Evolutionary conservation across 2,329 filamentous ascomycete species (phyloP), one percentile per base, ranked within the genome.

Genomic region (Monosporascus sp.): DNA sequence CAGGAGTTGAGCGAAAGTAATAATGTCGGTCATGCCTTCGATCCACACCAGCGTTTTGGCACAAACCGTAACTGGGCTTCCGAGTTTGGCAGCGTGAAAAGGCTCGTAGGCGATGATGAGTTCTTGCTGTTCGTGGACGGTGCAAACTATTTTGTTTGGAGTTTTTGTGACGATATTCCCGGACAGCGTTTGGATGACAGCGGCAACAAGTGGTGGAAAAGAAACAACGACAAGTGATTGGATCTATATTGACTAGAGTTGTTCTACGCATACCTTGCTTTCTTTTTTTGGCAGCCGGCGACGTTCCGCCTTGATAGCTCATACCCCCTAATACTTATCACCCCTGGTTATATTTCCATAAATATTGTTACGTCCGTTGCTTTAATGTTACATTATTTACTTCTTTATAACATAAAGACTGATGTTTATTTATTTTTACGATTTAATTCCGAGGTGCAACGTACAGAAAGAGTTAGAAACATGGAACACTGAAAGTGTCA

Each of bases 371-470:
- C 2, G 26, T 0, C 8, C 7, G 2, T 2, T 27, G 7, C 26
- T 27, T 2, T 3, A 27, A 27, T 27, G 7, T 27, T 27, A 27
- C 3, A 2, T 8, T 27, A 8, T 27, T 8, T 8, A 3, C 26
- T 27, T 1, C 2, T 3, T 7, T 0, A 27, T 27, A 2, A 8
- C 2, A 2, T 2, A 5, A 27, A 8, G 7, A 2, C 26, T 7
- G 7, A 2, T 8, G 26, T 27, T 27, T 8, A 27, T 8, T 2
- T 27, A 27, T 8, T 8, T 2, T 26, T 26, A 27, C 7, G 7
- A 8, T 27, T 27, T 3, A 27, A 2, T 27, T 27, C 7, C 7
- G 2, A 2, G 26, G 26, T 2, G 8, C 2, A 26, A 26, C 24
- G 24, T 5, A 24, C 1, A 24, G n/a, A 24, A 24, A 24, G 24